Evolutionary conservation across 805 yeast species (phyloP).

Genomic region (Candida ulmi): DNA sequence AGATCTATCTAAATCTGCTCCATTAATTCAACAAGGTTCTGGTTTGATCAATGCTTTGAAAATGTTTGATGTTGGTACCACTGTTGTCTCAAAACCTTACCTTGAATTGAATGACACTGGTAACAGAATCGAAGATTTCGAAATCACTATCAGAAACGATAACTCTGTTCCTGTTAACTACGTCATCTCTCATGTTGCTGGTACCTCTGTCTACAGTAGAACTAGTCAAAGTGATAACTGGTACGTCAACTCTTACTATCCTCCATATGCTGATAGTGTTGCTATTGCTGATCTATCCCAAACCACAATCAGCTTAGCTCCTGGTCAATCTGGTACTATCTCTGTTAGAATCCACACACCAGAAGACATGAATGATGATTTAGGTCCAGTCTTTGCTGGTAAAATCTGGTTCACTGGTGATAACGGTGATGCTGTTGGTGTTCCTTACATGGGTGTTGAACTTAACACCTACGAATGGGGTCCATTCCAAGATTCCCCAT

Average conservation of each 20-base stretch:
- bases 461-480: conserved; percentile 8
- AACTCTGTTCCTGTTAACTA: conserved; percentile 9
- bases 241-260: conserved; percentile 3
- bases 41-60: conserved; percentile 11
- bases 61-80: conserved; percentile 7
- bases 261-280: conserved; percentile 2
- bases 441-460: conserved; percentile 16
- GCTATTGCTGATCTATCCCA: conserved; percentile 6
- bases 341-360: conserved; percentile 7
- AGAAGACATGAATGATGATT: neutral
- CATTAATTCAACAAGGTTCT: conserved; percentile 13
- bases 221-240: neutral
- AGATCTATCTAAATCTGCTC: conserved; percentile 3
- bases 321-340: conserved; percentile 10
- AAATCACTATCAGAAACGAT: conserved; percentile 6
- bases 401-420: conserved; percentile 9
- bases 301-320: conserved; percentile 3
- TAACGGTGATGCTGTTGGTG: conserved; percentile 10
- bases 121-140: conserved; percentile 10
- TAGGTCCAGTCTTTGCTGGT: conserved; percentile 10
- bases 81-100: conserved; percentile 3
- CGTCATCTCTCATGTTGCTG: conserved; percentile 3
- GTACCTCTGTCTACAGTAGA: conserved; percentile 8
- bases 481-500: conserved; percentile 1
- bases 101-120: conserved; percentile 12